Base-by-base conservation (phyloP, 169 alveolate genomes). In the Plasmodium reichenowi region DNA sequence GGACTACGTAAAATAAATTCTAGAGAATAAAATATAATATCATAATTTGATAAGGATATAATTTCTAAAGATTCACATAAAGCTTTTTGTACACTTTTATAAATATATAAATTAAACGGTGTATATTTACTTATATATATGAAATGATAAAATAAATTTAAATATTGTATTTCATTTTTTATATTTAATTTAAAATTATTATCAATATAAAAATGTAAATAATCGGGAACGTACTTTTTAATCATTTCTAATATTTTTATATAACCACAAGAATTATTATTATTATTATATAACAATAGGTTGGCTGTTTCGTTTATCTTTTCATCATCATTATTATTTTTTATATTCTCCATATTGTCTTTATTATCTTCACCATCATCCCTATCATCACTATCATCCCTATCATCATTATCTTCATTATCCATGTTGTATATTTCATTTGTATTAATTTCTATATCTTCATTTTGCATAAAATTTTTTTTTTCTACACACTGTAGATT, bases 181-280 rank as follows among this genome's bases (percentile, higher is more conserved):
- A 15, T 22, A 38, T 47, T 32, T 32, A 54, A 26, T 15, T 22
- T 73, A 12, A 73, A 29, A 56, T 73, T 73, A 6, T 73, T 17
- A 56, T 59, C 62, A 6, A 73, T 38, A 29, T 73, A 73, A 6
- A 62, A n/a, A 58, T 73, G 72, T 13, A 73, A 73, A 54, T 15
- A 38, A 56, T 22, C 20, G 9, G 87, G 87, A 56, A 73, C 0
- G 5, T 29, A 7, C 0, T 32, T 4, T 20, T 73, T 73, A 6
- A 73, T 6, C 4, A 1, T 2, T 13, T 15, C 38, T 24, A 73
- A 13, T 15, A 9, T 29, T 8, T 73, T 59, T 9, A 24, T 12
- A 43, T 58, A 73, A 1, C 0, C 2, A 22, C 10, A 5, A 38
- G 10, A 38, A 38, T 38, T 38, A 38, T 38, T 38, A 38, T 29